phyloP scores from a whole-genome alignment of 1,139 yeast genomes.

The Magnusiomyces suaveolens region DNA sequence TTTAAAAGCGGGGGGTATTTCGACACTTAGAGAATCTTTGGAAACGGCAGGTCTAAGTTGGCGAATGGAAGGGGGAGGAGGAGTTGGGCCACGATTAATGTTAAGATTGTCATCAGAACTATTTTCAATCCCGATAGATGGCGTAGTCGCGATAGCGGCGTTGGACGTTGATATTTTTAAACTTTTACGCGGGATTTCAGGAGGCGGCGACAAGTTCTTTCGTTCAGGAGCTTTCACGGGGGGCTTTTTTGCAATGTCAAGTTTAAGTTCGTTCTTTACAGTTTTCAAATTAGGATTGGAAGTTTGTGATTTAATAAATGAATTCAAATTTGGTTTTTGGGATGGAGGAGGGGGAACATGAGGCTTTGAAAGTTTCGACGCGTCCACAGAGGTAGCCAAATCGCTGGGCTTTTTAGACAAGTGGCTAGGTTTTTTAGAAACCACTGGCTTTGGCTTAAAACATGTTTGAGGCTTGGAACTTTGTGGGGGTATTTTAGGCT shows the following conservation, averaged over 20 bases:
- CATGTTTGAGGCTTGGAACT: not conserved
- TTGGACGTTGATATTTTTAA: not conserved
- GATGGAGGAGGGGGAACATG: not conserved
- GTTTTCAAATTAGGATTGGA: not conserved
- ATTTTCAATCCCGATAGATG: too few relatives aligned
- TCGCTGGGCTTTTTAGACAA: not conserved
- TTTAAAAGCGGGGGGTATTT: not conserved
- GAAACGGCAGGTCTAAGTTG: not conserved
- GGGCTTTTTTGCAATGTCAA: not conserved
- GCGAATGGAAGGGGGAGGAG: too few relatives aligned
- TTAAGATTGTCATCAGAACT: too few relatives aligned
- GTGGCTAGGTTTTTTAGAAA: slow-evolving; percentile 12
- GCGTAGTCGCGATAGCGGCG: not conserved
- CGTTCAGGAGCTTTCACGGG: not conserved
- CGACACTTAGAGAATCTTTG: not conserved
- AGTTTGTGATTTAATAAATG: not conserved
- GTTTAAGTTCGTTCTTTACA: not conserved
- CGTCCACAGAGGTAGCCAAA: not conserved
- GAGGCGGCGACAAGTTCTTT: not conserved
- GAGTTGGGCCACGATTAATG: too few relatives aligned
- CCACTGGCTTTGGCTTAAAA: slow-evolving; percentile 5
- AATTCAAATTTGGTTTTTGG: not conserved
- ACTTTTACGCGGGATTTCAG: not conserved
- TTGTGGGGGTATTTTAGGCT: not conserved
- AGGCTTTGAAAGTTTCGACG: not conserved